Percentiles rank a stretch among this genome's conserved stretches.
Conservation (phyloP, 2,329 filamentous ascomycete species). For the Monilinia polystroma region DNA sequence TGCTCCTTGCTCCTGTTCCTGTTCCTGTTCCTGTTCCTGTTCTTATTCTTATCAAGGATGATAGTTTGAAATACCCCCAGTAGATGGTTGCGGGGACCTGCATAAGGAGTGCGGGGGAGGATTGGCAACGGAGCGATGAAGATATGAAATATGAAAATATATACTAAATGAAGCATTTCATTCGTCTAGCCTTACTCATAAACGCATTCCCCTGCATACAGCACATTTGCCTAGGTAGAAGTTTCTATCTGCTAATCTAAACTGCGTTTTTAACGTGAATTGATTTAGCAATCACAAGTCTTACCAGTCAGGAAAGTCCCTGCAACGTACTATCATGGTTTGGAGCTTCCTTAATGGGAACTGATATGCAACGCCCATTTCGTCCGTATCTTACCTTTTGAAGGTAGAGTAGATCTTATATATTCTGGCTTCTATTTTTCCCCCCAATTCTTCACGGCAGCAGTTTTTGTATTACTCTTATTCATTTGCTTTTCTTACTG, state of each 20-base stretch:
- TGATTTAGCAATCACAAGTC: not conserved
- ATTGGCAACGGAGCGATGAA: no score
- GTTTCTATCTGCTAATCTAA: conserved; percentile 5
- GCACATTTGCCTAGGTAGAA: conserved; percentile 10
- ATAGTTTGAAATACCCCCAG: not conserved
- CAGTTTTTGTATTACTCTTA: not conserved
- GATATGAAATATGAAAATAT: not conserved
- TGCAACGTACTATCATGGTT: conserved; percentile 4
- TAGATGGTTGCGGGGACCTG: conserved; percentile 16
- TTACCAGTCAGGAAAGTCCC: not conserved
- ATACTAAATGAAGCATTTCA: conserved; percentile 3
- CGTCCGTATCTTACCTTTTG: not conserved
- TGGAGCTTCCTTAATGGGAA: conserved; percentile 15
- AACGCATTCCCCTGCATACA: conserved; percentile 15
- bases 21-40: no score
- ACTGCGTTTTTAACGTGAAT: not conserved
- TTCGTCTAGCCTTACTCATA: conserved; percentile 2
- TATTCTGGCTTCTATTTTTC: not conserved
- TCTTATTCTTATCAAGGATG: not conserved
- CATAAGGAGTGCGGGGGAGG: conserved; percentile 1
- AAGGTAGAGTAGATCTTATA: conserved; percentile 8
- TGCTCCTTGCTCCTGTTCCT: no score
- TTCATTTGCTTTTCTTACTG: not conserved
- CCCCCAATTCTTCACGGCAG: not conserved
- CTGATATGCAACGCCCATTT: conserved; percentile 2